Evolutionary conservation across 2,329 filamentous ascomycete species (phyloP).

Genomic region (Colletotrichum lentis): DNA sequence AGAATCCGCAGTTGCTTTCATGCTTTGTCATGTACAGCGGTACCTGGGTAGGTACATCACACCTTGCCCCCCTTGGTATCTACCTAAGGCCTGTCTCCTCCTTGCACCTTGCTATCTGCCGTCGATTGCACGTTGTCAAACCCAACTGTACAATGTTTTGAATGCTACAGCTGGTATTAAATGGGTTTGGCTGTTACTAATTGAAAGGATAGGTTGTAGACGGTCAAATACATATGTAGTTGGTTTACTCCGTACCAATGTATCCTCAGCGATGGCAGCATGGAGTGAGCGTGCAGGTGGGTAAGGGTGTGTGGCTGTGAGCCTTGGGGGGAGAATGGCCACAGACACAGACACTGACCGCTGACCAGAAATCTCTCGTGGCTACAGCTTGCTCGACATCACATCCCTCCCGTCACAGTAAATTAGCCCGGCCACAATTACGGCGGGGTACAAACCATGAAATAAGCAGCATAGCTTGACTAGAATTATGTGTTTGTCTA

Average conservation of each 20-base stretch:
- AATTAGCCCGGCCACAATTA: slow-evolving; percentile 18
- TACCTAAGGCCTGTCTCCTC: too few species aligned
- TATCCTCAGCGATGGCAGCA: neutral
- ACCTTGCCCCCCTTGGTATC: too few species aligned
- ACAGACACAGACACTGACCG: too few species aligned
- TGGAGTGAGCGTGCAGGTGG: neutral
- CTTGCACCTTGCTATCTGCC: too few species aligned
- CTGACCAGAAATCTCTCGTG: neutral
- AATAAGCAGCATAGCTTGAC: too few species aligned
- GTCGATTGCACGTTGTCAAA: too few species aligned
- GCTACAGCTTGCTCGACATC: neutral
- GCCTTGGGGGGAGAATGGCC: slow-evolving; percentile 13
- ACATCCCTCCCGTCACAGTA: slow-evolving; percentile 2
- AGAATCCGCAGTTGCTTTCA: slow-evolving; percentile 4
- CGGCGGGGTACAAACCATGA: neutral
- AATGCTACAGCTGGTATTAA: too few species aligned
- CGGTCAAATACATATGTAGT: too few species aligned
- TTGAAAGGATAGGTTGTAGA: too few species aligned
- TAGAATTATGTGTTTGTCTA: neutral
- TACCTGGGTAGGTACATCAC: neutral
- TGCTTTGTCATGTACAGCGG: slow-evolving; percentile 12
- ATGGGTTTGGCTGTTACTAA: too few species aligned
- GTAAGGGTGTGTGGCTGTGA: slow-evolving; percentile 30
- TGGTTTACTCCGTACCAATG: neutral
- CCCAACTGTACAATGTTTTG: too few species aligned